Percentiles rank a stretch among this genome's conserved stretches.
phyloP scores from a whole-genome alignment of 768 basidiomycete species.

The Rhizopogon vesiculosus region DNA sequence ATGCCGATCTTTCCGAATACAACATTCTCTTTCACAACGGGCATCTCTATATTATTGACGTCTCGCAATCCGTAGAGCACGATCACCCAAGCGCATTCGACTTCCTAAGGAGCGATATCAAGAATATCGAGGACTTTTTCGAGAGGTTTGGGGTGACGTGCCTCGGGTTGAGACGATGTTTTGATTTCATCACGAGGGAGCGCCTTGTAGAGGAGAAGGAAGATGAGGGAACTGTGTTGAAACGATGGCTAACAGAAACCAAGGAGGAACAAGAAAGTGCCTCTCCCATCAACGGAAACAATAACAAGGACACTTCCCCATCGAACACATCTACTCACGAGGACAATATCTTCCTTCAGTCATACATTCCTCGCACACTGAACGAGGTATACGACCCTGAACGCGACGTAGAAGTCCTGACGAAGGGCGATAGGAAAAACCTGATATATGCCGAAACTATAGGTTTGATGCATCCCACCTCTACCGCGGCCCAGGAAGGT shows the following conservation, averaged over 20 bases:
- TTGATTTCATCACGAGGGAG: slow-evolving; percentile 82
- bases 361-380: slow-evolving; percentile 90
- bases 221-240: slow-evolving; percentile 27
- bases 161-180: slow-evolving; percentile 76
- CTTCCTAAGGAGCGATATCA: slow-evolving; percentile 88
- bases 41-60: slow-evolving; percentile 93
- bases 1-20: slow-evolving; percentile 98
- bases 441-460: slow-evolving; percentile 89
- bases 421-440: slow-evolving; percentile 60
- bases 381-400: slow-evolving; percentile 96
- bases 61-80: slow-evolving; percentile 97
- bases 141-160: slow-evolving; percentile 65
- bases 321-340: slow-evolving; percentile 46
- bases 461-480: slow-evolving; percentile 55
- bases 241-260: slow-evolving; percentile 44
- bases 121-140: slow-evolving; percentile 93
- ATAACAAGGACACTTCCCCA: slow-evolving; percentile 5
- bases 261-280: slow-evolving; percentile 17
- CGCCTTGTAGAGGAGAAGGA: slow-evolving; percentile 28
- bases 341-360: slow-evolving; percentile 83
- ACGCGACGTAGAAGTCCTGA: slow-evolving; percentile 76
- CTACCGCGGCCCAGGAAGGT: slow-evolving; percentile 1
- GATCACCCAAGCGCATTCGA: slow-evolving; percentile 97
- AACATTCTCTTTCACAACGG: slow-evolving; percentile 85
- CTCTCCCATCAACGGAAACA: slow-evolving; percentile 8